Evolutionary conservation across 371 early-diverging fungal species (phyloP).

Genomic region (Rhizopus delemar): DNA sequence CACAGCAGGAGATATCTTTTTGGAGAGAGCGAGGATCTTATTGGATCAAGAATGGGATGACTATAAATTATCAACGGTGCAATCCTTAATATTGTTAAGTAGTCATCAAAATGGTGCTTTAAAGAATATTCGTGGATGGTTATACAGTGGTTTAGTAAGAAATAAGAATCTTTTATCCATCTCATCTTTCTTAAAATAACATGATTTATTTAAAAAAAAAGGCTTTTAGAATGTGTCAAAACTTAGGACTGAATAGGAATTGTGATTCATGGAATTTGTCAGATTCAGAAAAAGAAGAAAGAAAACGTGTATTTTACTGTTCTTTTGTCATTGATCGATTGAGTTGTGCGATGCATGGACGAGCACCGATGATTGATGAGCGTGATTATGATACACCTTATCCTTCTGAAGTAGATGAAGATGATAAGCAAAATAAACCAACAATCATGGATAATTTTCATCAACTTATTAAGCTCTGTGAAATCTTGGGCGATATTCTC

Average conservation of each 20-base stretch:
- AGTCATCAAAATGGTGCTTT: constrained; percentile 53
- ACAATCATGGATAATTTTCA: constrained; percentile 45
- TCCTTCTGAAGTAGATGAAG: constrained; percentile 42
- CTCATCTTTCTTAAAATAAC: neutral
- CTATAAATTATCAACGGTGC: constrained; percentile 42
- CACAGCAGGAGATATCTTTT: constrained; percentile 51
- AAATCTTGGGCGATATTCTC: constrained; percentile 44
- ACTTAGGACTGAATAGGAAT: constrained; percentile 61
- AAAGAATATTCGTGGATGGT: constrained; percentile 48
- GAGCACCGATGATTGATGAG: constrained; percentile 52
- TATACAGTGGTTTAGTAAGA: constrained; percentile 52
- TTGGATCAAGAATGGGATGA: constrained; percentile 48
- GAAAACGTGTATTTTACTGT: constrained; percentile 63
- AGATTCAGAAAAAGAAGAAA: constrained; percentile 53
- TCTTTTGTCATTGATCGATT: constrained; percentile 64
- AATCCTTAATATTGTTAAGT: constrained; percentile 44
- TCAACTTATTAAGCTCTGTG: constrained; percentile 43
- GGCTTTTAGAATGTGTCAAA: constrained; percentile 68
- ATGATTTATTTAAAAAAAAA: constrained; percentile 10
- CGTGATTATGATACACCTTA: constrained; percentile 54
- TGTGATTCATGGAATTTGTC: constrained; percentile 55
- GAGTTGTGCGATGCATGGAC: constrained; percentile 52
- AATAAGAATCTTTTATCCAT: neutral
- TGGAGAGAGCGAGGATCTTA: constrained; percentile 43
- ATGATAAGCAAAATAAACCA: constrained; percentile 32